Conservation (phyloP, 176 grass and related monocot species). For the Thinopyrum elongatum region DNA sequence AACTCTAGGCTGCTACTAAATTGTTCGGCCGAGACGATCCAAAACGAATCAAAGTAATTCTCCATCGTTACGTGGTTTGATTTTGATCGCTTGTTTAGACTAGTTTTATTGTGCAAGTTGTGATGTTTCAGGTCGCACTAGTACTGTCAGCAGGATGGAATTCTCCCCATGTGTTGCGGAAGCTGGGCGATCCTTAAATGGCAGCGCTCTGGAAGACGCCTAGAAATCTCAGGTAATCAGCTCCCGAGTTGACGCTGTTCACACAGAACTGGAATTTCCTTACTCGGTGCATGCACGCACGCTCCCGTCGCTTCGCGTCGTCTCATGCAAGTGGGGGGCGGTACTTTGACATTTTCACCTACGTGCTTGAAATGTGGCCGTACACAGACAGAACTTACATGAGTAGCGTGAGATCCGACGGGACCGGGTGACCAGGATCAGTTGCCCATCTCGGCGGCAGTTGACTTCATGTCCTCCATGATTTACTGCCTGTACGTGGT, state of each 20-base stretch:
- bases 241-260: background rate
- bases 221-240: background rate
- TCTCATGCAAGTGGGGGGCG: background rate
- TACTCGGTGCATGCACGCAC: background rate
- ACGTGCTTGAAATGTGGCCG: background rate
- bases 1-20: background rate
- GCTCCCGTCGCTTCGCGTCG: background rate
- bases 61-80: background rate
- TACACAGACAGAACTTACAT: background rate
- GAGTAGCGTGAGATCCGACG: background rate
- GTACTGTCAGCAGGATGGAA: background rate
- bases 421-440: background rate
- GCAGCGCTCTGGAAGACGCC: background rate
- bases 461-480: background rate
- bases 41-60: background rate
- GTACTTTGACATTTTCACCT: background rate
- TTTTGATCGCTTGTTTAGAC: background rate
- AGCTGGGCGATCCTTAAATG: background rate
- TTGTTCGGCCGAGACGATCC: background rate
- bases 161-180: background rate
- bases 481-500: background rate
- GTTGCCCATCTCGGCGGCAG: slow-evolving; percentile 1
- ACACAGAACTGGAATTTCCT: background rate
- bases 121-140: background rate
- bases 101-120: background rate